Conservation (phyloP, 139 green algal genomes). For the Coelastrella sp. region DNA sequence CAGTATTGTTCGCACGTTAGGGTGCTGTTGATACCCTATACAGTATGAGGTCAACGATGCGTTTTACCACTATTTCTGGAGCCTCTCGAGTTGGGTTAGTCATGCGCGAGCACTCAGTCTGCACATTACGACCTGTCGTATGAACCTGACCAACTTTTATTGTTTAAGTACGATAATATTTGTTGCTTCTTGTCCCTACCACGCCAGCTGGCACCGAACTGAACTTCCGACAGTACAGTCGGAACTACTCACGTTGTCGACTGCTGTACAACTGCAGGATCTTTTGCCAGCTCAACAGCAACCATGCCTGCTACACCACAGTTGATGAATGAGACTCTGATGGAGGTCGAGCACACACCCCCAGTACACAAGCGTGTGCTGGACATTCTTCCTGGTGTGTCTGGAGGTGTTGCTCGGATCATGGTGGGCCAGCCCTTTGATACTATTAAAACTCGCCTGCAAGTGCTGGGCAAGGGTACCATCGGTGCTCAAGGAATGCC, state of each 20-base stretch:
- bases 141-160: too few relatives aligned
- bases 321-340: constrained; percentile 26
- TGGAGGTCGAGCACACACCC: constrained; percentile 59
- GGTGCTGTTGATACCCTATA: too few relatives aligned
- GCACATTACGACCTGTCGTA: too few relatives aligned
- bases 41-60: too few relatives aligned
- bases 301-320: constrained; percentile 18
- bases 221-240: background rate
- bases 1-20: too few relatives aligned
- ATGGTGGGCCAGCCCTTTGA: constrained; percentile 60
- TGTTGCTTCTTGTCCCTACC: too few relatives aligned
- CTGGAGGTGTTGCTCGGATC: constrained; percentile 57
- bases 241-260: background rate
- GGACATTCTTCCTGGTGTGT: constrained; percentile 57
- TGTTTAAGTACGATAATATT: too few relatives aligned
- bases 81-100: too few relatives aligned
- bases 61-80: too few relatives aligned
- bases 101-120: too few relatives aligned
- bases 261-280: background rate
- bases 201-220: too few relatives aligned
- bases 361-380: constrained; percentile 53
- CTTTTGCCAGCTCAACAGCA: background rate
- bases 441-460: constrained; percentile 58
- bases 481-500: constrained; percentile 51
- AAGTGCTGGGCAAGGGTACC: constrained; percentile 59